Percentiles rank a stretch among this genome's conserved stretches.
Conservation (phyloP, 1,284 basidiomycete genomes). For the Butyriboletus appendiculatus region DNA sequence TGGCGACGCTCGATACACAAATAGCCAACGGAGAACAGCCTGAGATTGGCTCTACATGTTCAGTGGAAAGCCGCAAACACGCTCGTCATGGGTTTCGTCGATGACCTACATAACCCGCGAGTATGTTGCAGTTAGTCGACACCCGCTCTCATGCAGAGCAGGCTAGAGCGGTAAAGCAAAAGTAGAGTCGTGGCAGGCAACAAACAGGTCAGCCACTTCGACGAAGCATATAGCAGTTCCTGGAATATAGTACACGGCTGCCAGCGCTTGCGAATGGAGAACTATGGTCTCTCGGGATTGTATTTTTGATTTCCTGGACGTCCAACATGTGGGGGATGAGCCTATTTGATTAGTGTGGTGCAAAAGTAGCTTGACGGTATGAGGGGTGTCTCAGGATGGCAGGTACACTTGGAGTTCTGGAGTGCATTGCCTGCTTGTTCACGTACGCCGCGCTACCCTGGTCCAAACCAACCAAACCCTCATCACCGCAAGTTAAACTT, state of each 20-base stretch:
- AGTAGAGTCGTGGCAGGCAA: not conserved
- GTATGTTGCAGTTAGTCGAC: not conserved
- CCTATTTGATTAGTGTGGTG: not conserved
- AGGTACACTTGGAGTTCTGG: slow-evolving; percentile 19
- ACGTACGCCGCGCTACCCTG: slow-evolving; percentile 29
- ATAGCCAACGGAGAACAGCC: not conserved
- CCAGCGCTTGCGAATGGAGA: not conserved
- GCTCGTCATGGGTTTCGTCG: not conserved
- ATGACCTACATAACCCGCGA: not conserved
- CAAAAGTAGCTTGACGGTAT: not conserved
- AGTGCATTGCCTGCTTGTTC: slow-evolving; percentile 22
- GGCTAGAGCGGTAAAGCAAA: not conserved
- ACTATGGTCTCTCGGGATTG: not conserved
- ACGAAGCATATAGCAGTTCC: not conserved
- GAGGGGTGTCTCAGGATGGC: slow-evolving; percentile 24
- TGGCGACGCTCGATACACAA: not conserved
- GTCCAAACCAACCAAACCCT: slow-evolving; percentile 14
- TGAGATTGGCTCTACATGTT: not conserved
- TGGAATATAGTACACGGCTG: not conserved
- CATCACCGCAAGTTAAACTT: slow-evolving; percentile 18
- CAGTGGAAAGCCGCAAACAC: not conserved
- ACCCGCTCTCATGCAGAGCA: not conserved
- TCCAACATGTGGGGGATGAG: not conserved
- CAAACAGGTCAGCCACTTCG: not conserved
- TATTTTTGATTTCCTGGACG: not conserved